phyloP scores from a whole-genome alignment of 2,329 filamentous ascomycete genomes.

The Botrytis aclada region DNA sequence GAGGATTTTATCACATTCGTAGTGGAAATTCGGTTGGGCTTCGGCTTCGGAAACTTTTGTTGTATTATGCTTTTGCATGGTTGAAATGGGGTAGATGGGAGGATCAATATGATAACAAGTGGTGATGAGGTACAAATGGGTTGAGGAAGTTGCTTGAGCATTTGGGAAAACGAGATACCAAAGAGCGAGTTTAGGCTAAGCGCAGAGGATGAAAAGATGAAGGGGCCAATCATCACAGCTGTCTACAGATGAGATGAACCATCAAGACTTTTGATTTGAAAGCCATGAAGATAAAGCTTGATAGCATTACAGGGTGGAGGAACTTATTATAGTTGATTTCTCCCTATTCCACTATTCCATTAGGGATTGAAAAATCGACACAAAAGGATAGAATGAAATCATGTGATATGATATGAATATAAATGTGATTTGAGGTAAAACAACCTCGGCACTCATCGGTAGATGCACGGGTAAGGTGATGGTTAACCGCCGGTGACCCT shows the following conservation, averaged over 20 bases:
- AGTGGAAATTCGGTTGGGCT: not conserved
- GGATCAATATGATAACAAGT: not conserved
- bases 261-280: not conserved
- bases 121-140: not conserved
- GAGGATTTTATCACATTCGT: not conserved
- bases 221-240: not conserved
- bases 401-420: not conserved
- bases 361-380: not conserved
- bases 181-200: not conserved
- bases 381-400: not conserved
- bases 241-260: not conserved
- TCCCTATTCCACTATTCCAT: not conserved
- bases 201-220: not conserved
- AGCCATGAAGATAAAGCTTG: not conserved
- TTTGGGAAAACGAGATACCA: not conserved
- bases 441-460: not conserved
- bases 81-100: not conserved
- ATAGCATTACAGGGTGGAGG: not conserved
- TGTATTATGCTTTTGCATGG: slow-evolving; percentile 6
- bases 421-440: not conserved
- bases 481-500: not conserved
- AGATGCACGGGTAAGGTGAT: not conserved
- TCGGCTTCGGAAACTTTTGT: not conserved
- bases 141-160: not conserved
- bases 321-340: not conserved